Percentiles rank a stretch among this genome's conserved stretches.
Conservation (phyloP, 352 stramenopile species). For the Plasmopara halstedii region DNA sequence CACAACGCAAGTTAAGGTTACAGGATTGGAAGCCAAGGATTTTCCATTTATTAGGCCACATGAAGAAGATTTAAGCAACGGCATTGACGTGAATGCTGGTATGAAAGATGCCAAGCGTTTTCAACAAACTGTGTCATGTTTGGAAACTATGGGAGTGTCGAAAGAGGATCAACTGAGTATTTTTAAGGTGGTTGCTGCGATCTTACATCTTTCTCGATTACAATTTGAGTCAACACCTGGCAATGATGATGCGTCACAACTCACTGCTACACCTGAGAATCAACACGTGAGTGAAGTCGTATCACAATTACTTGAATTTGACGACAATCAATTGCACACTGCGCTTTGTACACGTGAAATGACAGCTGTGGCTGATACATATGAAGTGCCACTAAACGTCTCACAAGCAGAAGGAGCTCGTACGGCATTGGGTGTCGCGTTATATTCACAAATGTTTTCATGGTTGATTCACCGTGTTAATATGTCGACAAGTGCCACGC, state of each 20-base stretch:
- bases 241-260: slow-evolving; percentile 63
- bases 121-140: slow-evolving; percentile 56
- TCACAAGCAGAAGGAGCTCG: slow-evolving; percentile 66
- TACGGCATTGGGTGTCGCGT: slow-evolving; percentile 67
- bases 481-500: slow-evolving; percentile 55
- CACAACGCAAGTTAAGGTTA: slow-evolving; percentile 57
- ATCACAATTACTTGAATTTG: slow-evolving; percentile 57
- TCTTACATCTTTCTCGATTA: slow-evolving; percentile 74
- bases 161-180: slow-evolving; percentile 68
- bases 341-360: slow-evolving; percentile 75
- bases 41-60: slow-evolving; percentile 75
- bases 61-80: slow-evolving; percentile 22
- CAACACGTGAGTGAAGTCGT: slow-evolving; percentile 38
- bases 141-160: slow-evolving; percentile 70
- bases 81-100: slow-evolving; percentile 38
- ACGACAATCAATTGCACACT: slow-evolving; percentile 52
- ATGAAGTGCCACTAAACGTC: slow-evolving; percentile 81
- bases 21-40: slow-evolving; percentile 57
- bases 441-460: slow-evolving; percentile 95
- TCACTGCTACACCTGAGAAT: slow-evolving; percentile 48
- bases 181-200: slow-evolving; percentile 69
- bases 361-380: slow-evolving; percentile 73
- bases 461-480: slow-evolving; percentile 92
- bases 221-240: slow-evolving; percentile 46
- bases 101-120: slow-evolving; percentile 73